Evolutionary conservation across 169 alveolate species (phyloP), one percentile per base, ranked within the genome.

Genomic region (Cryptosporidium canis): DNA sequence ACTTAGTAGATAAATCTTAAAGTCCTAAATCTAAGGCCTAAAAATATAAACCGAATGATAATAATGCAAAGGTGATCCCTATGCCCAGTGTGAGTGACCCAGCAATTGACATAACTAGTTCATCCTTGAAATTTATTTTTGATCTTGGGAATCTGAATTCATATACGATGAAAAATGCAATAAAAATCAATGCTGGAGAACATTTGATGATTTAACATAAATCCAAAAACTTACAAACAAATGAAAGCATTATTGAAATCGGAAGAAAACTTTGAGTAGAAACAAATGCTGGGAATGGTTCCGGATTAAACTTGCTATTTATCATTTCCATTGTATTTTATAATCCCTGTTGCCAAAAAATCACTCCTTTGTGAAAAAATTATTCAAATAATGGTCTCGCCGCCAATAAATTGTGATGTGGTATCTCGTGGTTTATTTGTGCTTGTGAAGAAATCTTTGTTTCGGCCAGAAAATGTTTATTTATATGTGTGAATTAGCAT

Each of bases 1-100:
- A 35, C 24, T 63, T 63, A 63, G 14, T 21, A n/a, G 5, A 9
- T 5, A 31, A 8, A 61, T n/a, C 21, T 12, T 14, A 61, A 31
- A 8, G 29, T n/a, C 21, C 4, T 14, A 61, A 61, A 61, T 24
- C 21, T 12, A 14, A 63, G 9, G 18, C 47, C 39, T 63, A 77
- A 45, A 77, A 77, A 45, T 77, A 77, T 14, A 77, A 35, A 31
- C 87, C 87, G n/a, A 77, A 77, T 27, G 87, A 77, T 58, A 77
- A 39, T 31, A 77, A 24, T 33, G 48, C 48, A 58, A 77, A 77
- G 6, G 87, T 77, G 45, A 77, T 56, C 7, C 87, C 72, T 43
- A 77, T 9, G 48, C 87, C 87, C 33, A 77, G 44, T 29, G 72
- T 35, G 21, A 77, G 61, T 6, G 87, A 77, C 33, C 87, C 87